Evolutionary conservation across 2,329 filamentous ascomycete genomes (phyloP).

Genomic region (Metarhizium guizhouense): DNA sequence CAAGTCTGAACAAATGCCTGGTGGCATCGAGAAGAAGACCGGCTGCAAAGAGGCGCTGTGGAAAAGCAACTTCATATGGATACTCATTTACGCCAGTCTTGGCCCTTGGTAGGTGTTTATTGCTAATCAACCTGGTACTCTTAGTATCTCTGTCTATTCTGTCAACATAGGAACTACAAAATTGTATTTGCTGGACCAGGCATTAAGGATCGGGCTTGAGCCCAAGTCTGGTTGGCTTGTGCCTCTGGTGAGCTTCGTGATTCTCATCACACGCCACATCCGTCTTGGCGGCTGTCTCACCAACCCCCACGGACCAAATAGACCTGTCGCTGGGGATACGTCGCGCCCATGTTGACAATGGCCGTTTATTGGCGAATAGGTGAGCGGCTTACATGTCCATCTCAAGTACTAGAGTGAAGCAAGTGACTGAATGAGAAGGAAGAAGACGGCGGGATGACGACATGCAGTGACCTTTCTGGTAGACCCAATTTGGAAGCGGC

Average conservation of each 20-base stretch:
- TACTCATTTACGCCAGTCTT: no score
- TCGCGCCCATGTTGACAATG: background rate
- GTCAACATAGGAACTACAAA: no score
- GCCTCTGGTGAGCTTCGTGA: background rate
- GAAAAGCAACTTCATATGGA: no score
- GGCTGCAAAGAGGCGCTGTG: no score
- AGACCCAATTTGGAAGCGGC: background rate
- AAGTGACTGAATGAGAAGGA: background rate
- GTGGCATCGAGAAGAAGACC: no score
- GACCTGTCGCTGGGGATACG: background rate
- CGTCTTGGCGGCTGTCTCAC: background rate
- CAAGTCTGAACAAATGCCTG: no score
- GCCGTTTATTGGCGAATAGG: background rate
- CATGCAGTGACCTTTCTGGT: background rate
- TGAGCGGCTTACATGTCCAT: background rate
- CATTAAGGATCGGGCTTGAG: no score
- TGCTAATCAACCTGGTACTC: no score
- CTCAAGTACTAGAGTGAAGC: background rate
- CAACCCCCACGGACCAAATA: background rate
- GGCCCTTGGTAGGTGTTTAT: no score
- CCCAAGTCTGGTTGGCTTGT: background rate
- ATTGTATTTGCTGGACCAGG: no score
- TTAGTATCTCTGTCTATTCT: no score
- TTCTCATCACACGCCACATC: conserved; percentile 3
- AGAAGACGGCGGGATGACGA: background rate